Base-by-base conservation (phyloP, 768 basidiomycete genomes). In the Russula dissimulans region DNA sequence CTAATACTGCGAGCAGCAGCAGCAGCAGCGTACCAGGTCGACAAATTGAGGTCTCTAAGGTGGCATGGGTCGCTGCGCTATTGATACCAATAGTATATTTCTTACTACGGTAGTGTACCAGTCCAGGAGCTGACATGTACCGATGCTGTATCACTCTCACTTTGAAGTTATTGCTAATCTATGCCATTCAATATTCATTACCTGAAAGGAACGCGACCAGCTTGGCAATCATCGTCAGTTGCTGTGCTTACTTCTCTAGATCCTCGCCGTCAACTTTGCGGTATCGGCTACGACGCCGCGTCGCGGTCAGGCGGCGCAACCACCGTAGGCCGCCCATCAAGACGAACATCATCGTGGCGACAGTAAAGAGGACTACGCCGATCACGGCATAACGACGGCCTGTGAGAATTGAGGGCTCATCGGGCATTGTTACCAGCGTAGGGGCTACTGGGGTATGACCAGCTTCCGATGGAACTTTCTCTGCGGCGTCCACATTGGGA, bases 331-430 rank as follows among this genome's bases (percentile, higher is more conserved):
- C 65, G 14, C 65, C 66, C 31, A 57, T 47, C 9, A 55, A 44
- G 41, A 61, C 32, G 43, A 67, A 67, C 34, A 57, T 26, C 38
- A 42, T 48, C 31, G 43, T 43, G 42, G 41, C 45, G 48, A 61
- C 9, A 15, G 54, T 64, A 45, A 80, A 41, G 43, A 66, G 44
- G 48, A 63, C 36, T 36, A 66, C n/a, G n/a, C 69, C 67, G 59
- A 76, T 70, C 60, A 77, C 66, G 47, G 75, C 8, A 52, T 69
- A 71, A 47, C 69, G 65, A 47, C 69, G 65, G 26, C 65, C 66
- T 3, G 58, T 57, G 38, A 48, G 50, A 44, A 57, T 50, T 22
- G 55, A 57, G 45, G 69, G 60, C 43, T 64, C 42, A 11, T 57
- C 64, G 1, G 62, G 36, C 38, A 56, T 59, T 32, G 63, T 32